Evolutionary conservation across 441 rosid species (phyloP).

Genomic region (Bocquillonia castaneifolia): DNA sequence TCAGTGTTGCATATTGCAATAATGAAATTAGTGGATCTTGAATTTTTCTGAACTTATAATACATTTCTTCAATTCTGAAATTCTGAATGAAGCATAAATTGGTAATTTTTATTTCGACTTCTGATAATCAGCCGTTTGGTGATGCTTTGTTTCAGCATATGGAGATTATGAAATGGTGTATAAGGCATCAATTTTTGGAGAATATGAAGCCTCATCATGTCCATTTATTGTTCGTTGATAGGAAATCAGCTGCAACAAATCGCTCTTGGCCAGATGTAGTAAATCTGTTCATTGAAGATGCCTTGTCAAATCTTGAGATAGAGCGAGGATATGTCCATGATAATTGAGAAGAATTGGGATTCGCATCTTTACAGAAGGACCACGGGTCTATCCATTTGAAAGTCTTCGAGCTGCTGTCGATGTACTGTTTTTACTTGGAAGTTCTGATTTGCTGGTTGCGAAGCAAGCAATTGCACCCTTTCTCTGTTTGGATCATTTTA

Average conservation of each 20-base stretch:
- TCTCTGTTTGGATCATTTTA: conserved; percentile 5
- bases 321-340: conserved; percentile 42
- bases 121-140: conserved; percentile 3
- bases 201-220: conserved; percentile 46
- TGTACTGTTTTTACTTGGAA: conserved; percentile 70
- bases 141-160: conserved; percentile 54
- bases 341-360: conserved; percentile 45
- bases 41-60: conserved; percentile 2
- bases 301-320: conserved; percentile 69
- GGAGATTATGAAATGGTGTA: conserved; percentile 80
- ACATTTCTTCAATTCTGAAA: background rate
- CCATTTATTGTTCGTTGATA: conserved; percentile 46
- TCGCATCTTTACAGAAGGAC: conserved; percentile 54
- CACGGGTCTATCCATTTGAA: conserved; percentile 76
- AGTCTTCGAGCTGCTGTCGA: conserved; percentile 76
- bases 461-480: conserved; percentile 97
- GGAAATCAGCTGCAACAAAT: conserved; percentile 69
- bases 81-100: background rate
- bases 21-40: background rate
- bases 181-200: conserved; percentile 64
- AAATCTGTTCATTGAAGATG: conserved; percentile 91
- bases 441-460: conserved; percentile 86
- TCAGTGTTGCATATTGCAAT: no score
- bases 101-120: background rate
- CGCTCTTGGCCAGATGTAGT: conserved; percentile 83